Conservation (phyloP, 2,329 filamentous ascomycete genomes). For the Sphaerulina vaccinii region DNA sequence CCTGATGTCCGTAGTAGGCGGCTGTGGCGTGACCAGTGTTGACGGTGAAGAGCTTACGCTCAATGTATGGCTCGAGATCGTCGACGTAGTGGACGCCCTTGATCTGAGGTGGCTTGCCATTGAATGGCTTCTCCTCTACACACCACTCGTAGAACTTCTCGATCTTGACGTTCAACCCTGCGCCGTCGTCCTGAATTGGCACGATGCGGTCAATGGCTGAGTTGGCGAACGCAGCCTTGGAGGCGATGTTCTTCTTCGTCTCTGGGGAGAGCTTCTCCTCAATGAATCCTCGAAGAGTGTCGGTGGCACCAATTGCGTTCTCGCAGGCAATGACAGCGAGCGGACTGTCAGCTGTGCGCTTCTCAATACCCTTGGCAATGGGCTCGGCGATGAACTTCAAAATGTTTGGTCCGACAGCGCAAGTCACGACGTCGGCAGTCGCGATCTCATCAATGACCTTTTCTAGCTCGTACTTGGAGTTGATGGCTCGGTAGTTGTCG, state of each 20-base stretch:
- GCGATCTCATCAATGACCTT: slow-evolving; percentile 82
- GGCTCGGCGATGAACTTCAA: slow-evolving; percentile 94
- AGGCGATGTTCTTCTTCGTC: slow-evolving; percentile 65
- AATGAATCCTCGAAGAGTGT: slow-evolving; percentile 75
- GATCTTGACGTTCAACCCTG: slow-evolving; percentile 86
- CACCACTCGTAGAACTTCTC: slow-evolving; percentile 99
- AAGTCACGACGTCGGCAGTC: slow-evolving; percentile 87
- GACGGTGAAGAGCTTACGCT: slow-evolving; percentile 99
- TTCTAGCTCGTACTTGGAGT: slow-evolving; percentile 81
- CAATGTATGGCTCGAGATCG: slow-evolving; percentile 89
- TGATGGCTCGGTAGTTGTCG: slow-evolving; percentile 94
- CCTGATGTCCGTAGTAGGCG: slow-evolving; percentile 89
- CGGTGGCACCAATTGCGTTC: slow-evolving; percentile 93
- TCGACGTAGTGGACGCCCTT: slow-evolving; percentile 91
- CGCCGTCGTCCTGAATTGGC: slow-evolving; percentile 76
- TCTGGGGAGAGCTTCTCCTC: slow-evolving; percentile 68
- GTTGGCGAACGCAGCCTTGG: slow-evolving; percentile 88
- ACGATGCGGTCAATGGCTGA: slow-evolving; percentile 98
- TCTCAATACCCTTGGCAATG: slow-evolving; percentile 90
- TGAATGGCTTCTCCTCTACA: slow-evolving; percentile 83
- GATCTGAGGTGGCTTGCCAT: slow-evolving; percentile 67
- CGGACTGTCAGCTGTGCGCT: slow-evolving; percentile 64
- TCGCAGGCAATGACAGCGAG: slow-evolving; percentile 95
- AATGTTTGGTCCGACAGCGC: slow-evolving; percentile 93
- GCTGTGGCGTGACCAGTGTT: slow-evolving; percentile 97